Evolutionary conservation across 306 rosid species (phyloP).

Genomic region (Gleditsia sinensis): DNA sequence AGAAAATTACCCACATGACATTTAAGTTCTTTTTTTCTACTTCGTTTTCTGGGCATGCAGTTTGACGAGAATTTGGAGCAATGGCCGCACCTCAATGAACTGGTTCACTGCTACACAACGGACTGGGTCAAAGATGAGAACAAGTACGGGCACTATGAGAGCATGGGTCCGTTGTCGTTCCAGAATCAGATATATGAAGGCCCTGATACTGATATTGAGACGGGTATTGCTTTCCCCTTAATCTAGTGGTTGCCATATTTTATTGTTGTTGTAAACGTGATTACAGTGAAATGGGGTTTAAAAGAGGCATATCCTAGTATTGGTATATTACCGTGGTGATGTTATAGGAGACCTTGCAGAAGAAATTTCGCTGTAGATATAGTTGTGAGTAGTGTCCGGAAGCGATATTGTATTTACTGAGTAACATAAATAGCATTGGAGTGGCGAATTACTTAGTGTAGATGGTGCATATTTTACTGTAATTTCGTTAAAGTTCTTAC

Average conservation of each 20-base stretch:
- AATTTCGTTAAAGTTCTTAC: constrained; percentile 21
- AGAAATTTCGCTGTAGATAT: background rate
- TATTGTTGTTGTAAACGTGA: background rate
- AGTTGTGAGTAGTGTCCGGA: background rate
- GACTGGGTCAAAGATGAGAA: constrained; percentile 97
- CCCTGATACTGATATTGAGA: constrained; percentile 96
- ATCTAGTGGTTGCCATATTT: background rate
- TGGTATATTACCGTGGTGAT: background rate
- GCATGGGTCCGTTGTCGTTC: constrained; percentile 66
- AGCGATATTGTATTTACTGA: background rate
- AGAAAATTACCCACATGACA: background rate
- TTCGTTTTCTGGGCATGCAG: constrained; percentile 40
- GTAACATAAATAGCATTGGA: background rate
- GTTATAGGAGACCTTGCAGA: background rate
- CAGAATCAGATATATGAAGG: constrained; percentile 94
- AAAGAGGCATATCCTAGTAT: background rate
- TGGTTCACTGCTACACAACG: constrained; percentile 93
- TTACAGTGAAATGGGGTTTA: background rate
- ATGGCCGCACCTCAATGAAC: constrained; percentile 95
- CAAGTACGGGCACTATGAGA: constrained; percentile 91
- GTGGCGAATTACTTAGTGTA: background rate
- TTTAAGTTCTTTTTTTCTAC: background rate
- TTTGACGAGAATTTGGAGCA: constrained; percentile 97
- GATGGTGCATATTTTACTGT: background rate
- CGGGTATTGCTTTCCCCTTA: constrained; percentile 56